phyloP scores from a whole-genome alignment of 2,329 filamentous ascomycete species.

The Lasiodiplodia citricola region DNA sequence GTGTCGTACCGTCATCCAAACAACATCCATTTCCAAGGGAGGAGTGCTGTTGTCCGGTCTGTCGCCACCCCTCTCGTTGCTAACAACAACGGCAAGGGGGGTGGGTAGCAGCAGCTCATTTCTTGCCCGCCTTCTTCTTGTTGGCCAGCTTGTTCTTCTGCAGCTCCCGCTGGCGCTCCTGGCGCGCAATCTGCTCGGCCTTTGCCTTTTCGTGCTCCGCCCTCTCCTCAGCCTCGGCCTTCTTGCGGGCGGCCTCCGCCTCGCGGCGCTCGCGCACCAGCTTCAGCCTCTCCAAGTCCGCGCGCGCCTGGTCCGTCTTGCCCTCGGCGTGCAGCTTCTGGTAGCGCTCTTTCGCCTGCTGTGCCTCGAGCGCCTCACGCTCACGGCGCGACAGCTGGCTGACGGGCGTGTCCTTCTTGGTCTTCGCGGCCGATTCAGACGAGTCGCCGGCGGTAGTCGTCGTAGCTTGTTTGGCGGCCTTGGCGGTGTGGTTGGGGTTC shows the following conservation, averaged over 20 bases:
- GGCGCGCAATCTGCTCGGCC: conserved; percentile 53
- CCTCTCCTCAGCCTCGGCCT: conserved; percentile 64
- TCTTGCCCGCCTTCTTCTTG: conserved; percentile 27
- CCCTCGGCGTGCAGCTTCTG: conserved; percentile 90
- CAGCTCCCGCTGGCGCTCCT: conserved; percentile 55
- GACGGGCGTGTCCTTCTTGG: conserved; percentile 43
- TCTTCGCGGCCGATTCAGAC: conserved; percentile 58
- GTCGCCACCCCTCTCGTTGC: neutral
- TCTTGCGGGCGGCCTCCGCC: conserved; percentile 80
- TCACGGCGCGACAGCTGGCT: conserved; percentile 69
- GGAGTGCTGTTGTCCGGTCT: neutral
- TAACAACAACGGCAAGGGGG: neutral
- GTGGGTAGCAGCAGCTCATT: neutral
- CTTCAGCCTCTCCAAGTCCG: conserved; percentile 82
- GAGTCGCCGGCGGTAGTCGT: conserved; percentile 52
- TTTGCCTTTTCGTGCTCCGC: conserved; percentile 63
- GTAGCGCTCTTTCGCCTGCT: conserved; percentile 87
- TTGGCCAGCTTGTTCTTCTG: conserved; percentile 50
- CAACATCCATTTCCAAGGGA: neutral
- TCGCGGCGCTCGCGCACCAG: conserved; percentile 86
- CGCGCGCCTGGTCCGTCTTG: conserved; percentile 94
- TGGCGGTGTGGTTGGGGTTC: conserved; percentile 84
- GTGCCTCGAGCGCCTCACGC: conserved; percentile 81
- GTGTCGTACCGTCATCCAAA: conserved; percentile 18
- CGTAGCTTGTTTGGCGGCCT: conserved; percentile 70